Percentiles rank a stretch among this genome's conserved stretches.
Evolutionary conservation across 805 yeast genomes (phyloP).

Genomic region (Sugiyamaella chiloensis): DNA sequence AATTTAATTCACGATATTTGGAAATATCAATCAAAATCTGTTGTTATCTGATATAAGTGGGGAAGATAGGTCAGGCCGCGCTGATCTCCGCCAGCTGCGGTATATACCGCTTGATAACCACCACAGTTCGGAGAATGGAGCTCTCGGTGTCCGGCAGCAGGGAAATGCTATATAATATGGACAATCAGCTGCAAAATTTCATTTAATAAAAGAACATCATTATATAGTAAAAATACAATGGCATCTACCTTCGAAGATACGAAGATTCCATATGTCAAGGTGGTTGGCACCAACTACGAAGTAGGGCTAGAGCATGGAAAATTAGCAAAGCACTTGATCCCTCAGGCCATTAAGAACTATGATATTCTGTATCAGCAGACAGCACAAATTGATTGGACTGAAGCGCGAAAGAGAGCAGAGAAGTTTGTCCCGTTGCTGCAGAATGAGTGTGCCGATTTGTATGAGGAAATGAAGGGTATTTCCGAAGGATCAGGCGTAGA

Average conservation of each 20-base stretch:
- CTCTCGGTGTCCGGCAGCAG: too few species aligned
- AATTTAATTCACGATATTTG: too few species aligned
- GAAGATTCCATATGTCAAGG: neutral
- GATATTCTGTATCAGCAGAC: slow-evolving; percentile 27
- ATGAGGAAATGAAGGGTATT: slow-evolving; percentile 39
- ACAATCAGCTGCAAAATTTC: neutral
- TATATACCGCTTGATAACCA: neutral
- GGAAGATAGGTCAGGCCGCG: neutral
- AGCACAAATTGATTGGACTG: slow-evolving; percentile 31
- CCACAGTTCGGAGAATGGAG: neutral
- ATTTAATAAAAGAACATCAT: too few species aligned
- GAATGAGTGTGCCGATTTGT: slow-evolving; percentile 31
- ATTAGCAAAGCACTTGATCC: slow-evolving; percentile 32
- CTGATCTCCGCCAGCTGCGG: neutral
- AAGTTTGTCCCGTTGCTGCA: slow-evolving; percentile 33
- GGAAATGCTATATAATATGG: neutral
- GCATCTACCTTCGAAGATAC: neutral
- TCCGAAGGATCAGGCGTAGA: slow-evolving; percentile 37
- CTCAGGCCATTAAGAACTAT: slow-evolving; percentile 32
- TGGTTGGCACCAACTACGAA: slow-evolving; percentile 10
- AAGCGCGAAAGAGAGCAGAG: slow-evolving; percentile 29
- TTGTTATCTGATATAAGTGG: too few species aligned
- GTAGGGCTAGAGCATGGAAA: slow-evolving; percentile 39
- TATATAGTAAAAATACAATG: neutral
- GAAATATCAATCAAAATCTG: too few species aligned